Percentiles rank a stretch among this genome's conserved stretches.
Evolutionary conservation across 306 rosid species (phyloP).

Genomic region (Vigna mungo): DNA sequence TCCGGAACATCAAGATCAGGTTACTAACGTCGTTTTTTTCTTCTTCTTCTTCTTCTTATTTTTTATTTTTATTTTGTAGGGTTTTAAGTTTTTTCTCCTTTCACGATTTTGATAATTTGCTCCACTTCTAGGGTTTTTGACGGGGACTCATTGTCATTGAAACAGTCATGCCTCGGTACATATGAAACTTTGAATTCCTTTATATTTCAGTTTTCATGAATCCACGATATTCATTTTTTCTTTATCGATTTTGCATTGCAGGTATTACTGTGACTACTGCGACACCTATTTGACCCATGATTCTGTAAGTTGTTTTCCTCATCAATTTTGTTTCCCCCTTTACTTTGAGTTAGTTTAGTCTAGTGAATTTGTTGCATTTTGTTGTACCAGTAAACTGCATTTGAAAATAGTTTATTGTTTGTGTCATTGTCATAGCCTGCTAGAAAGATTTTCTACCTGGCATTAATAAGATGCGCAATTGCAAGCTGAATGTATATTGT

Average conservation of each 20-base stretch:
- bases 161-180: constrained; percentile 51
- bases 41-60: neutral
- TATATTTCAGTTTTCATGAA: constrained; percentile 6
- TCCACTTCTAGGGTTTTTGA: constrained; percentile 37
- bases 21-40: neutral
- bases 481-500: neutral
- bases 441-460: neutral
- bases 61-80: neutral
- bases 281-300: constrained; percentile 91
- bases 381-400: neutral
- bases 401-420: neutral
- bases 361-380: neutral
- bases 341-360: neutral
- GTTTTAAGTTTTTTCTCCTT: constrained; percentile 5
- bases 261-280: constrained; percentile 90
- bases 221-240: neutral
- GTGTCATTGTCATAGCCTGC: neutral
- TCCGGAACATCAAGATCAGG: neutral
- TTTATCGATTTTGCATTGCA: constrained; percentile 34
- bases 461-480: neutral
- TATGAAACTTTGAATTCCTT: neutral
- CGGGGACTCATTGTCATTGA: neutral
- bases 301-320: constrained; percentile 57
- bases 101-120: neutral
- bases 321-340: neutral